Percentiles rank a stretch among this genome's conserved stretches.
Conservation (phyloP, 139 green algal genomes). For the Microglena sp. region DNA sequence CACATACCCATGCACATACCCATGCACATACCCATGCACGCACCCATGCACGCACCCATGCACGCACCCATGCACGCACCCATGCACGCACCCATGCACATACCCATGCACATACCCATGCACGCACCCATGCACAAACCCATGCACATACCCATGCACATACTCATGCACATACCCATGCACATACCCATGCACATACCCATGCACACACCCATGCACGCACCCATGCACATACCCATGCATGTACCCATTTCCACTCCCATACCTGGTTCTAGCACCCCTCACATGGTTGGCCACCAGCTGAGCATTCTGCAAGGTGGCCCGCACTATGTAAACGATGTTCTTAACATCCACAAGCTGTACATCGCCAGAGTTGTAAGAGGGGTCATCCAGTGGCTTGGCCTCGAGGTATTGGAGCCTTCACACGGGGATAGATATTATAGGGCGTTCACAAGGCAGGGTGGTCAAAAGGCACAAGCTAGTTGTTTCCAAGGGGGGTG, state of each 20-base stretch:
- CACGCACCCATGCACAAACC: too few species aligned
- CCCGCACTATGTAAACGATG: constrained; percentile 47
- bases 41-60: too few species aligned
- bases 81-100: too few species aligned
- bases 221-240: neutral
- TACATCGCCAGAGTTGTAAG: constrained; percentile 22
- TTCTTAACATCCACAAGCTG: constrained; percentile 18
- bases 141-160: neutral
- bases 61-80: too few species aligned
- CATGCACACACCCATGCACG: neutral
- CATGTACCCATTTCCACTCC: neutral
- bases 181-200: neutral
- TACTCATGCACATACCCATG: neutral
- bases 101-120: too few species aligned
- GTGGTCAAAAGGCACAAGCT: neutral
- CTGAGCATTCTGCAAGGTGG: constrained; percentile 50
- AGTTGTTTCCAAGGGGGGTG: neutral
- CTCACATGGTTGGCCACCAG: constrained; percentile 41
- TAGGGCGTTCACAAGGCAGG: too few species aligned
- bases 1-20: too few species aligned
- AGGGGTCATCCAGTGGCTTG: constrained; percentile 24
- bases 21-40: too few species aligned
- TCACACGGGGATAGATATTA: neutral
- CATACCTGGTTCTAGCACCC: neutral
- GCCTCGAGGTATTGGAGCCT: constrained; percentile 46